These are phyloP conservation scores for Solanum ossicruentum DNA, from an alignment of 257 asterid genomes.

Conservation along the genomic window DNA sequence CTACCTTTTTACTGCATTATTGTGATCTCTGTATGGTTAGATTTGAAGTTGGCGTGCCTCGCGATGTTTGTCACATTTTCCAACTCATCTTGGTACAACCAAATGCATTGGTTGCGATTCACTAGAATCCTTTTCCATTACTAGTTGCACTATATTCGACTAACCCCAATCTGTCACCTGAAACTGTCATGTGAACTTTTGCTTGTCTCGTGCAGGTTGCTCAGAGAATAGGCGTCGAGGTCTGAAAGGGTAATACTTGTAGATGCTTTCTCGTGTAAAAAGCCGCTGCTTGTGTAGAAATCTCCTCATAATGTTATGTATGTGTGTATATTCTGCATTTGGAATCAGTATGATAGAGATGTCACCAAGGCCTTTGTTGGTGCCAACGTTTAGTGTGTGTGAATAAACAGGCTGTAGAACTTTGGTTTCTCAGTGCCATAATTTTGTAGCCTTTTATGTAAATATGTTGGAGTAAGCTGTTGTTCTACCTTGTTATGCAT, in stretches of 20 bases:
- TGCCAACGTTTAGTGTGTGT: background rate
- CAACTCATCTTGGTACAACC: background rate
- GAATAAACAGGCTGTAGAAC: background rate
- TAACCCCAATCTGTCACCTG: background rate
- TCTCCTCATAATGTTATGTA: background rate
- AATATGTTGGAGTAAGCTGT: background rate
- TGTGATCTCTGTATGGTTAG: background rate
- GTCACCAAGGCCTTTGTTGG: background rate
- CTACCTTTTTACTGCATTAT: background rate
- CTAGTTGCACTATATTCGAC: background rate
- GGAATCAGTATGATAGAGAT: background rate
- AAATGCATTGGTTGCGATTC: background rate
- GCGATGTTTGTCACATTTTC: background rate
- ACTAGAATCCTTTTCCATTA: background rate
- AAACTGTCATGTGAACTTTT: background rate
- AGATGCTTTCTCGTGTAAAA: background rate
- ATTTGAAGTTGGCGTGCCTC: background rate
- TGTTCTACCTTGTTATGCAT: background rate
- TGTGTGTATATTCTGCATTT: conserved; percentile 13
- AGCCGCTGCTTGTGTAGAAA: background rate
- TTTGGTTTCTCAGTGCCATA: background rate
- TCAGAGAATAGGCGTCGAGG: conserved; percentile 71
- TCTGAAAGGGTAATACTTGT: conserved; percentile 18
- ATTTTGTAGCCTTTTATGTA: background rate
- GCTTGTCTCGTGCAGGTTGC: conserved; percentile 52